These are phyloP conservation scores for Naganishia sp. DNA, from an alignment of 1,284 basidiomycete species.

Conservation along the genomic window DNA sequence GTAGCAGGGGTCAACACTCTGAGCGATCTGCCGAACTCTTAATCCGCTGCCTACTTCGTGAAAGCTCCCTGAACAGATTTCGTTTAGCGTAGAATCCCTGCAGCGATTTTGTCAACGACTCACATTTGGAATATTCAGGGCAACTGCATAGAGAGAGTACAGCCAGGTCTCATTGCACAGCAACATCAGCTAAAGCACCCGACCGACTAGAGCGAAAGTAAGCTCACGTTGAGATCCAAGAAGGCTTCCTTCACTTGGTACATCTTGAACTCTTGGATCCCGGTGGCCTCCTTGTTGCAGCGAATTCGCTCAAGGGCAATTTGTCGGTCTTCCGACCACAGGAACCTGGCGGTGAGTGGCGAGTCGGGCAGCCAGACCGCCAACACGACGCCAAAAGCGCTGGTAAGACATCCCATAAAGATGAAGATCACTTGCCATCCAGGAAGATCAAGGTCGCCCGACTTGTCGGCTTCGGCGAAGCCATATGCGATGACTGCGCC, in stretches of 20 bases:
- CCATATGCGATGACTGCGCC: slow-evolving; percentile 36
- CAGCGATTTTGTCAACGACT: not conserved
- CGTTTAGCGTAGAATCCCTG: not conserved
- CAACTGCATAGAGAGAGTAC: slow-evolving; percentile 23
- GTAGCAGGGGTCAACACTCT: not conserved
- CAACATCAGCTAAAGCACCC: no score
- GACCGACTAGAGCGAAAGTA: not conserved
- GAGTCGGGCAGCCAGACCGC: slow-evolving; percentile 42
- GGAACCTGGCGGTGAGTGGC: slow-evolving; percentile 48
- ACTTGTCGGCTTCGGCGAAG: slow-evolving; percentile 30
- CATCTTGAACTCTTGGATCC: slow-evolving; percentile 64
- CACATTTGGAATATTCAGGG: slow-evolving; percentile 27
- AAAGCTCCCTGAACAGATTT: slow-evolving; percentile 13
- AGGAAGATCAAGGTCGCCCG: slow-evolving; percentile 30
- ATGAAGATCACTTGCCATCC: slow-evolving; percentile 38
- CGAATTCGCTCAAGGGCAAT: slow-evolving; percentile 53
- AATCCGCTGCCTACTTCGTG: slow-evolving; percentile 14
- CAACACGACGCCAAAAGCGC: slow-evolving; percentile 32
- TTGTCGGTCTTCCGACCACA: slow-evolving; percentile 46
- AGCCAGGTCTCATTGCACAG: slow-evolving; percentile 17
- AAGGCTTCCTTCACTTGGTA: slow-evolving; percentile 75
- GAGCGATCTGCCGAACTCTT: not conserved
- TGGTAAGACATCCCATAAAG: slow-evolving; percentile 37
- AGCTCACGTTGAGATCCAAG: slow-evolving; percentile 50
- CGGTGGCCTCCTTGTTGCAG: slow-evolving; percentile 49